Evolutionary conservation across 176 grass and related monocot species (phyloP), one percentile per base, ranked within the genome.

Genomic region (Bothriochloa decipiens): DNA sequence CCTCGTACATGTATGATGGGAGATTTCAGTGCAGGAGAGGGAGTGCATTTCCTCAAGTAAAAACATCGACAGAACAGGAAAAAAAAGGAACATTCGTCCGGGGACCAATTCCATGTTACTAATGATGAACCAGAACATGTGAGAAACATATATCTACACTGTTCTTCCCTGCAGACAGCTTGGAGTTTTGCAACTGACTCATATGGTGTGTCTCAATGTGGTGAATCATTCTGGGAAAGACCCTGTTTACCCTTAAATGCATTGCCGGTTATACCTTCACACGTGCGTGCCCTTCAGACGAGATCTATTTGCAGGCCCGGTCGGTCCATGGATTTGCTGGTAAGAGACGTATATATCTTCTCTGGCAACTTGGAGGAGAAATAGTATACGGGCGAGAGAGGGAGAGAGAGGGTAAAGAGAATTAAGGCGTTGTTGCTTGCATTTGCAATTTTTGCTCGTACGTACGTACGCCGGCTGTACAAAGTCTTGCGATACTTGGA

Each of bases 151-250:
- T 79, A 84, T 69, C 23, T 61, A 63, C 72, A 90, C 80, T 80
- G 89, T 90, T 83, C 58, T 61, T 52, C 78, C 80, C 64, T 42
- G 68, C 62, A 84, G 80, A 79, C 80, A 90, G 84, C 61, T 83
- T 87, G 88, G 80, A 87, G 41, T 49, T 68, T 90, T 90, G 74
- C 80, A 87, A 14, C 75, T 83, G 68, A 87, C 69, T 87, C 89
- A 90, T 90, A 90, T 90, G 80, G 75, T 40, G 75, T 90, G 88
- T 90, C 84, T 83, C 84, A 71, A 87, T 67, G 78, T 87, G 61
- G 39, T 75, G 88, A 83, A 81, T 83, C 89, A 80, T 76, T 87
- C 70, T 66, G 81, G 76, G 79, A 81, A 77, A 65, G 52, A 81
- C 64, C 70, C 75, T 91, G 76, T 91, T 87, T 76, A 49, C 76